phyloP scores from a whole-genome alignment of 345 rosid genomes.

The Gossypium ekmanianum region DNA sequence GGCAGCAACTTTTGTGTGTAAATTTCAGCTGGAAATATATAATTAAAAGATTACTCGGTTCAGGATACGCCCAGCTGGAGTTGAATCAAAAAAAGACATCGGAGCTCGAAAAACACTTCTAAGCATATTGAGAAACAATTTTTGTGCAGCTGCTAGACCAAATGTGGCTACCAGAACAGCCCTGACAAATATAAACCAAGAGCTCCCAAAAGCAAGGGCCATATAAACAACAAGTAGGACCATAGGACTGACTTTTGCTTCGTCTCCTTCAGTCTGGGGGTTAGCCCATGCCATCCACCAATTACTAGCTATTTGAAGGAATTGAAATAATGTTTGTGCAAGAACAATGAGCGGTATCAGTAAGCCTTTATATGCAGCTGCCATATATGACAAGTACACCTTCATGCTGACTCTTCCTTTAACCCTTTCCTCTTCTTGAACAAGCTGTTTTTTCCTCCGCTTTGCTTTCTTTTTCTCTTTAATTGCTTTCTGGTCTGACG shows the following conservation, averaged over 20 bases:
- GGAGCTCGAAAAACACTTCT: constrained; percentile 92
- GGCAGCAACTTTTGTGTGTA: too few species aligned
- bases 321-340: constrained; percentile 84
- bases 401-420: constrained; percentile 96
- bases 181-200: constrained; percentile 90
- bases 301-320: constrained; percentile 97
- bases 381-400: constrained; percentile 96
- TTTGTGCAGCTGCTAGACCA: constrained; percentile 97
- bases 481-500: constrained; percentile 73
- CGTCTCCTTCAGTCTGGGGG: constrained; percentile 94
- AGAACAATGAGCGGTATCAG: constrained; percentile 85
- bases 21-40: too few species aligned
- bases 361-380: constrained; percentile 91
- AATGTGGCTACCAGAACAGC: constrained; percentile 98
- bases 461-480: constrained; percentile 85
- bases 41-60: constrained; percentile 59
- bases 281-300: constrained; percentile 99
- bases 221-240: constrained; percentile 84
- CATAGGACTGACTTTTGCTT: constrained; percentile 76
- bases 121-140: constrained; percentile 88
- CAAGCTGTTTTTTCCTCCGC: constrained; percentile 92
- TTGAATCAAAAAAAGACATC: constrained; percentile 98
- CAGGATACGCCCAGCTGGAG: constrained; percentile 96
- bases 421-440: constrained; percentile 98
- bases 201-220: constrained; percentile 98